Percentiles rank a stretch among this genome's conserved stretches.
Evolutionary conservation across 257 asterid species (phyloP).

Genomic region (Vinca minor): DNA sequence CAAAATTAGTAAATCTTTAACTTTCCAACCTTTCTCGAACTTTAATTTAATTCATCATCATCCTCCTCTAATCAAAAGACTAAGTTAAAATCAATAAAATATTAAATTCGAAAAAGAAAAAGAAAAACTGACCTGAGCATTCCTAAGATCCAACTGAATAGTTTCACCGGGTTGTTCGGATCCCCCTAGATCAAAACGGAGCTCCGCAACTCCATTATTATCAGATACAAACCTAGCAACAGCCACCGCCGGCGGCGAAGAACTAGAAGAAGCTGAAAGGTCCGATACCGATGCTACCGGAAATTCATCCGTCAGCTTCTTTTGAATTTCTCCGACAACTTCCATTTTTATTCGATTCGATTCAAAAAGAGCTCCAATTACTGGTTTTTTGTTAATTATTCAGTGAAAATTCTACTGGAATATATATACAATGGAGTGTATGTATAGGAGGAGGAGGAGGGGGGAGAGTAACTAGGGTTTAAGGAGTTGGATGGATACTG

Average conservation of each 20-base stretch:
- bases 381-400: too few species aligned
- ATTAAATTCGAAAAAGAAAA: background rate
- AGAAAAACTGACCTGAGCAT: conserved; percentile 38
- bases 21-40: background rate
- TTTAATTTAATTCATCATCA: background rate
- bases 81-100: too few species aligned
- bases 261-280: conserved; percentile 45
- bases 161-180: conserved; percentile 35
- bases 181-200: conserved; percentile 43
- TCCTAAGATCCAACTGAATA: conserved; percentile 50
- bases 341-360: conserved; percentile 20
- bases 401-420: too few species aligned
- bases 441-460: background rate
- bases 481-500: too few species aligned
- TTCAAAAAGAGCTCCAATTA: background rate
- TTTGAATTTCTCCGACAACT: conserved; percentile 41
- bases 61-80: background rate
- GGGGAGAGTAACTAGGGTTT: conserved; percentile 19
- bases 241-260: conserved; percentile 44
- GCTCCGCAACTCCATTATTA: conserved; percentile 34
- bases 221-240: conserved; percentile 55
- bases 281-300: conserved; percentile 59
- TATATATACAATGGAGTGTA: background rate
- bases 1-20: too few species aligned
- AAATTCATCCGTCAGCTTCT: conserved; percentile 46